These are phyloP conservation scores for Darksidea phi DNA, from an alignment of 495 filamentous ascomycete genomes.

Conservation along the genomic window DNA sequence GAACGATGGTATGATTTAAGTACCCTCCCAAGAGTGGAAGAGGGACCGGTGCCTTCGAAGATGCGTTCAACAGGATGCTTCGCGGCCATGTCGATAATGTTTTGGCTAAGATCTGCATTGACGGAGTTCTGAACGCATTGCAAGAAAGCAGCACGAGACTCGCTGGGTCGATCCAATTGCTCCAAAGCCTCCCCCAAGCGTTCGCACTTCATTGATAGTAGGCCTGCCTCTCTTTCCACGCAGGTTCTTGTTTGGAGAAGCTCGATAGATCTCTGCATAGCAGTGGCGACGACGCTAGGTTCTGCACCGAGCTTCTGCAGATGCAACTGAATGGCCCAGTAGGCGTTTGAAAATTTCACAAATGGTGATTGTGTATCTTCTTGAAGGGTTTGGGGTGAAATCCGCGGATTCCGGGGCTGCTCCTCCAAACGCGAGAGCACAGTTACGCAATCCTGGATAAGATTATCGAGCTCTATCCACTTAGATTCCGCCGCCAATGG, in stretches of 20 bases:
- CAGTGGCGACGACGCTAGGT: slow-evolving; percentile 44
- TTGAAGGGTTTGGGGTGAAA: neutral
- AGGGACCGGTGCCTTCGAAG: slow-evolving; percentile 22
- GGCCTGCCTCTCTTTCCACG: slow-evolving; percentile 49
- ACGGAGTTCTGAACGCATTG: slow-evolving; percentile 52
- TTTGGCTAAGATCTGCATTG: slow-evolving; percentile 46
- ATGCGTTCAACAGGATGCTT: slow-evolving; percentile 29
- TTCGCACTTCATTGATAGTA: slow-evolving; percentile 56
- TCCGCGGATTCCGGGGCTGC: slow-evolving; percentile 39
- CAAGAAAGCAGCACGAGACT: slow-evolving; percentile 46
- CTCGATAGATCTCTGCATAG: slow-evolving; percentile 53
- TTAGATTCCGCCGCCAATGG: slow-evolving; percentile 42
- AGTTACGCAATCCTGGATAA: slow-evolving; percentile 54
- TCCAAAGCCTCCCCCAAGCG: slow-evolving; percentile 52
- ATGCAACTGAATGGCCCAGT: slow-evolving; percentile 64
- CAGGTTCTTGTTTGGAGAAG: slow-evolving; percentile 46
- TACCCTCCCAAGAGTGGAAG: slow-evolving; percentile 48
- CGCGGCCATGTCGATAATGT: slow-evolving; percentile 38
- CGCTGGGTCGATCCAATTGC: slow-evolving; percentile 44
- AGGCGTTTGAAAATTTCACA: slow-evolving; percentile 73
- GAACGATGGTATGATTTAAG: slow-evolving; percentile 50
- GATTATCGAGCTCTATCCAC: slow-evolving; percentile 55
- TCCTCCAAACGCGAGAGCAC: slow-evolving; percentile 53
- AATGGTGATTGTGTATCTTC: slow-evolving; percentile 34
- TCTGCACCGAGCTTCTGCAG: slow-evolving; percentile 46